phyloP scores from a whole-genome alignment of 768 basidiomycete species.

The Tricholoma sp. region DNA sequence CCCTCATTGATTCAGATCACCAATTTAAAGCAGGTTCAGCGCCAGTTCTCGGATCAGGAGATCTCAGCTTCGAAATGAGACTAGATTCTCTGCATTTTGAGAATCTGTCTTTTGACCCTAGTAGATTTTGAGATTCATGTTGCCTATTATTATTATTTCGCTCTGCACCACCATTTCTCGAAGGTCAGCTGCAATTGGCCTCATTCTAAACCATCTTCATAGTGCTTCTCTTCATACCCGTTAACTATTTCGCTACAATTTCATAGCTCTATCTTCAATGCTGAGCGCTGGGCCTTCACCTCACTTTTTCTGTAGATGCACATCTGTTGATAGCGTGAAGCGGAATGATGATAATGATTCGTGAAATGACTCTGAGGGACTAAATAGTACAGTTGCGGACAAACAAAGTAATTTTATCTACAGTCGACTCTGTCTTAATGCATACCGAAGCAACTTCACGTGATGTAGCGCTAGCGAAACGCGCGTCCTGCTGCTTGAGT shows the following conservation, averaged over 20 bases:
- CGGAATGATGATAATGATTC: no score
- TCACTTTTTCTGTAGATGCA: neutral
- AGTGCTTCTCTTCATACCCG: no score
- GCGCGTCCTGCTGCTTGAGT: no score
- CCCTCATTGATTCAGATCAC: neutral
- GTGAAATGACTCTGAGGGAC: no score
- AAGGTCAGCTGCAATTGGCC: neutral
- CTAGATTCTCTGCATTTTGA: constrained; percentile 76
- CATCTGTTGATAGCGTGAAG: neutral
- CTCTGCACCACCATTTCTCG: neutral
- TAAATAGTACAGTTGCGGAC: no score
- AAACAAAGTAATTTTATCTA: no score
- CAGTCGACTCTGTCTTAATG: no score
- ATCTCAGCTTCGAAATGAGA: constrained; percentile 56
- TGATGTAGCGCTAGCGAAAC: no score
- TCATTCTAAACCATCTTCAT: no score
- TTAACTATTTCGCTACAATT: neutral
- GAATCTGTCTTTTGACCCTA: constrained; percentile 60
- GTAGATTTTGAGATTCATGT: constrained; percentile 35
- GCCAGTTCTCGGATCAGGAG: constrained; percentile 19
- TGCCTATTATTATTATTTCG: neutral
- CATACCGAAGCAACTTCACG: no score
- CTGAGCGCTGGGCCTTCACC: no score
- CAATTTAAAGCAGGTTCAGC: neutral
- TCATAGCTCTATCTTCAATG: neutral